Percentiles rank a stretch among this genome's conserved stretches.
These are phyloP conservation scores for Hypoxylon sp. DNA, from an alignment of 2,329 filamentous ascomycete species.

Conservation along the genomic window DNA sequence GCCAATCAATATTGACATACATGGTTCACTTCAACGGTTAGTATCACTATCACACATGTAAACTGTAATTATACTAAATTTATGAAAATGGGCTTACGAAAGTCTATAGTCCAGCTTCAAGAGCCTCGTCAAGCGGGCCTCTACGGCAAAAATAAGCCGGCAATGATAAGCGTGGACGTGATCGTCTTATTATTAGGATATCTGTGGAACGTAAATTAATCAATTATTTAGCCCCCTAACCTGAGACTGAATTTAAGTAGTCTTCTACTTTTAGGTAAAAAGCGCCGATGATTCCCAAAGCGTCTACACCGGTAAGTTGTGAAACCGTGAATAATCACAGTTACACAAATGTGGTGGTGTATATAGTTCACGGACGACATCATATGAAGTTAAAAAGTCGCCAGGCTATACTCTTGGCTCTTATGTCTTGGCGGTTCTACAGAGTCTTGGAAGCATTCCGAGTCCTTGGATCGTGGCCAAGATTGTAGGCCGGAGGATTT, in stretches of 20 bases:
- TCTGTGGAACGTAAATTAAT: neutral
- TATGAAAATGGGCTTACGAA: neutral
- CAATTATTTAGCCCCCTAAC: neutral
- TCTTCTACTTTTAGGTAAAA: constrained; percentile 4
- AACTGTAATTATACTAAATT: constrained; percentile 24
- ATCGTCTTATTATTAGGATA: neutral
- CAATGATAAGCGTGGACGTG: neutral
- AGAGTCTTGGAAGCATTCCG: constrained; percentile 21
- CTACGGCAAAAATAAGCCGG: neutral
- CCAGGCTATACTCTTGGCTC: constrained; percentile 24
- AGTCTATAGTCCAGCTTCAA: neutral
- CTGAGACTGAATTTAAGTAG: neutral
- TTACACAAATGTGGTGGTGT: constrained; percentile 1
- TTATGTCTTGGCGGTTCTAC: constrained; percentile 29
- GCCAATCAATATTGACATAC: constrained; percentile 32
- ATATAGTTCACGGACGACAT: constrained; percentile 7
- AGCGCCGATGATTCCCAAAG: neutral
- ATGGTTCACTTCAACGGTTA: constrained; percentile 18
- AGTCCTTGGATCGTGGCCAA: constrained; percentile 34
- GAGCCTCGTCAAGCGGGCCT: neutral
- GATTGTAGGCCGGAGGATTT: constrained; percentile 10
- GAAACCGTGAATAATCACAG: neutral
- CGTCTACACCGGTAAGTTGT: neutral
- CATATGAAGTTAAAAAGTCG: constrained; percentile 12
- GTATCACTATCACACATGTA: constrained; percentile 24